These are phyloP conservation scores for Smithsoniella earleae DNA, from an alignment of 163 green algal genomes.

Conservation along the genomic window DNA sequence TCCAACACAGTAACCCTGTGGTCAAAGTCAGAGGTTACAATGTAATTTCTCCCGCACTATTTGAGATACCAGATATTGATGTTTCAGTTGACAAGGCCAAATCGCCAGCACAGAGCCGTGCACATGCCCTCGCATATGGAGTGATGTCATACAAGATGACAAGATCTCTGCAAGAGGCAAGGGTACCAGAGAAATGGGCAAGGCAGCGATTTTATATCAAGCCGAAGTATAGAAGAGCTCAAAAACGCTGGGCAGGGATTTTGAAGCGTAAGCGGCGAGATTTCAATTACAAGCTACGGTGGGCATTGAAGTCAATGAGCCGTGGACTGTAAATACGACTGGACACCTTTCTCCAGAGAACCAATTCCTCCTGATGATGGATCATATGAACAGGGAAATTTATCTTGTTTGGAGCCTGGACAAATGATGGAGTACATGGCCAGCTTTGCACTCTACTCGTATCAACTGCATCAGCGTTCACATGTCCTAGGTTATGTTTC, in stretches of 20 bases:
- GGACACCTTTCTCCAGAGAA: not conserved
- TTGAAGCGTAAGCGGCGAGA: constrained; percentile 12
- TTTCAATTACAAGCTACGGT: constrained; percentile 17
- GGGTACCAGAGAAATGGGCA: not conserved
- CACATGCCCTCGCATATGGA: no score
- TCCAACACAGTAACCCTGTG: no score
- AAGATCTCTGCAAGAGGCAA: not conserved
- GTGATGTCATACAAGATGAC: no score
- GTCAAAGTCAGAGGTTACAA: not conserved
- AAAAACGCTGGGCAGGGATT: not conserved
- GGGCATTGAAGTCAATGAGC: constrained; percentile 29
- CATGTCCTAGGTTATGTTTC: not conserved
- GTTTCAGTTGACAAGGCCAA: not conserved
- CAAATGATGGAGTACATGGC: no score
- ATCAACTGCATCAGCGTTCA: not conserved
- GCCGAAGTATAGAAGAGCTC: not conserved
- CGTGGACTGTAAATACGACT: not conserved
- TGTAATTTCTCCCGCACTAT: not conserved
- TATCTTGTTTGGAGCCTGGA: no score
- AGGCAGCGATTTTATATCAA: constrained; percentile 22
- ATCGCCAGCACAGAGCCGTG: not conserved
- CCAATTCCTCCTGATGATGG: not conserved
- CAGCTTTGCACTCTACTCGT: no score
- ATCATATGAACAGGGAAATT: not conserved
- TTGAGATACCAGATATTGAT: not conserved